Evolutionary conservation across 1,284 basidiomycete genomes (phyloP), one percentile per base, ranked within the genome.

Genomic region (Prillingera fragicola): DNA sequence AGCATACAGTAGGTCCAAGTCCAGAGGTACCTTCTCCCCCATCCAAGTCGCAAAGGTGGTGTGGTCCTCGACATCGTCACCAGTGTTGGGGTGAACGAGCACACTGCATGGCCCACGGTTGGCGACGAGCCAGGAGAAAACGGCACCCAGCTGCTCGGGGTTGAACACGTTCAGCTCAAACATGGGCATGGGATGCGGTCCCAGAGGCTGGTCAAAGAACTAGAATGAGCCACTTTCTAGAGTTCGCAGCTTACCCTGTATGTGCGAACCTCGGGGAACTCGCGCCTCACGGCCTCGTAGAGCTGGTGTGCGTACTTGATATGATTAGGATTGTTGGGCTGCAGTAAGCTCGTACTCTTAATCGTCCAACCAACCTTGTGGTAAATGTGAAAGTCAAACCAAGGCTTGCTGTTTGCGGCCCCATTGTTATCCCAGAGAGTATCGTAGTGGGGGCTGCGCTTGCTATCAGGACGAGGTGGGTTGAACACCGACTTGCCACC

Each of bases 21-120:
- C 59, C 34, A 85, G 59, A 0, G 80, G 78, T 74, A 78, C 81
- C 5, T 75, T 74, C 34, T 62, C 73, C 6, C 84, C 84, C 63
- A 86, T 83, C 84, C 84, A 86, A 0, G 80, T 76, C 43, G 75
- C 76, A 2, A 78, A 69, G 49, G 80, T 77, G 0, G 81, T 80
- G 55, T 85, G 84, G 56, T 85, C 84, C 45, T 54, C 73, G 53
- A 74, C 70, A 2, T 74, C 43, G 52, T 84, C 70, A 24, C 75
- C 72, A 4, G 84, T 85, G 65, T 86, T 85, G 0, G 84, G 84
- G 65, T 86, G 83, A 48, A 85, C 72, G 10, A 84, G 72, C 6
- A 85, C 82, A 17, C 83, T 83, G 69, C 78, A 79, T 1, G 80
- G 80, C 3, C 82, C 82, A 1, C 81, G 75, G 57, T 82, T 74